Evolutionary conservation across 306 rosid species (phyloP).

Genomic region (Nissolia schottii): DNA sequence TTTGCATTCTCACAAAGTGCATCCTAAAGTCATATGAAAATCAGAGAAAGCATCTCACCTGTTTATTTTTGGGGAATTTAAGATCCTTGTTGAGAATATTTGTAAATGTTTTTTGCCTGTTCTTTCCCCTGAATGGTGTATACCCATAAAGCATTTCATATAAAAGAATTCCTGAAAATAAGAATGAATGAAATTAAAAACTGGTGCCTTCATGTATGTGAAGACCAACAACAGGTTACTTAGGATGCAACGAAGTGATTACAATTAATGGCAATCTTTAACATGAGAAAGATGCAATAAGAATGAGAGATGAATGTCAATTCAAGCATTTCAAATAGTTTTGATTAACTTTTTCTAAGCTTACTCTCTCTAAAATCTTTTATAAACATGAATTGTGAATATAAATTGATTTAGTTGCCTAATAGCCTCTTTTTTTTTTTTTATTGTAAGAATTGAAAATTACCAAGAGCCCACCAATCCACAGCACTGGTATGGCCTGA

Average conservation of each 20-base stretch:
- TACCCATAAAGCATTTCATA: constrained; percentile 93
- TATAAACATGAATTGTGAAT: too few species aligned
- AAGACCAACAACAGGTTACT: not conserved
- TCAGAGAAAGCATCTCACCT: constrained; percentile 34
- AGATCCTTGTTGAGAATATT: constrained; percentile 94
- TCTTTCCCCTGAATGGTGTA: constrained; percentile 92
- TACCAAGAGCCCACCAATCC: constrained; percentile 99
- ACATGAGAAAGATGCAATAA: not conserved
- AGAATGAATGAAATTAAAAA: not conserved
- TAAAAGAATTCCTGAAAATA: constrained; percentile 62
- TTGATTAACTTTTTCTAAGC: not conserved
- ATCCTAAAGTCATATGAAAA: not conserved
- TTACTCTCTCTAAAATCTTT: not conserved
- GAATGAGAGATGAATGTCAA: not conserved
- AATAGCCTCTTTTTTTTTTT: not conserved
- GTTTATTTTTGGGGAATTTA: constrained; percentile 67
- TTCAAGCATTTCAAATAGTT: not conserved
- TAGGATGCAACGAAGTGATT: not conserved
- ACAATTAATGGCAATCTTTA: not conserved
- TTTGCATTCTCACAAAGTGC: not conserved
- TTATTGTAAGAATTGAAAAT: constrained; percentile 1
- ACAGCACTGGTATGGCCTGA: constrained; percentile 97
- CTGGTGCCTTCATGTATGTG: not conserved
- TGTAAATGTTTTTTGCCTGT: constrained; percentile 84
- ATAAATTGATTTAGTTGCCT: not conserved